Percentiles rank a stretch among this genome's conserved stretches.
Conservation (phyloP, 208 protist genomes). For the Leishmania major region DNA sequence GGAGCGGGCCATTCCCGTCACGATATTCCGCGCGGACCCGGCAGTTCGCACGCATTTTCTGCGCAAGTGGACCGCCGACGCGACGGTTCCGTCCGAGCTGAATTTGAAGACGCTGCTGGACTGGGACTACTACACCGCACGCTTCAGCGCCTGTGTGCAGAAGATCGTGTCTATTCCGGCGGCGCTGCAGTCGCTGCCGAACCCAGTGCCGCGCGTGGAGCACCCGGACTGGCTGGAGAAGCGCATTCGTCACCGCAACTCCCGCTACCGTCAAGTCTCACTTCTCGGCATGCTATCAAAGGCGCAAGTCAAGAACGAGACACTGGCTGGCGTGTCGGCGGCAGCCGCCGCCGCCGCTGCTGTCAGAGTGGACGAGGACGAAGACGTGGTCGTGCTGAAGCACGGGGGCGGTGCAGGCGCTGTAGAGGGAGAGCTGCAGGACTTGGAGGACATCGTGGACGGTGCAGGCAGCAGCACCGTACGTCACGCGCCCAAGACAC, state of each 20-base stretch:
- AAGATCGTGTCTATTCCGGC: constrained; percentile 99
- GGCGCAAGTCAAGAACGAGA: constrained; percentile 4
- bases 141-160: constrained; percentile 97
- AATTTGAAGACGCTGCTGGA: constrained; percentile 97
- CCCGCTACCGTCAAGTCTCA: constrained; percentile 75
- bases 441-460: constrained; percentile 68
- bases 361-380: not conserved
- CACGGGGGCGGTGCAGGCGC: not conserved
- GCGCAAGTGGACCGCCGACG: constrained; percentile 94
- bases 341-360: not conserved
- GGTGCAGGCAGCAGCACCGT: not conserved
- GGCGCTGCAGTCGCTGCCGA: constrained; percentile 95
- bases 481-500: not conserved
- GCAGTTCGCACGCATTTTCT: constrained; percentile 91
- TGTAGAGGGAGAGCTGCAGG: constrained; percentile 17
- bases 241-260: constrained; percentile 82
- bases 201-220: constrained; percentile 97
- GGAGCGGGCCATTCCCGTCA: constrained; percentile 97
- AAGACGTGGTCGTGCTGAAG: not conserved
- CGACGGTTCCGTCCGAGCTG: constrained; percentile 46
- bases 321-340: not conserved
- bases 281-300: constrained; percentile 63
- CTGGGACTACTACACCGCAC: constrained; percentile 99
- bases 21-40: constrained; percentile 97
- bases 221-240: constrained; percentile 98